Base-by-base conservation (phyloP, 352 stramenopile species). In the Phytopythium cucurbitacearum region DNA sequence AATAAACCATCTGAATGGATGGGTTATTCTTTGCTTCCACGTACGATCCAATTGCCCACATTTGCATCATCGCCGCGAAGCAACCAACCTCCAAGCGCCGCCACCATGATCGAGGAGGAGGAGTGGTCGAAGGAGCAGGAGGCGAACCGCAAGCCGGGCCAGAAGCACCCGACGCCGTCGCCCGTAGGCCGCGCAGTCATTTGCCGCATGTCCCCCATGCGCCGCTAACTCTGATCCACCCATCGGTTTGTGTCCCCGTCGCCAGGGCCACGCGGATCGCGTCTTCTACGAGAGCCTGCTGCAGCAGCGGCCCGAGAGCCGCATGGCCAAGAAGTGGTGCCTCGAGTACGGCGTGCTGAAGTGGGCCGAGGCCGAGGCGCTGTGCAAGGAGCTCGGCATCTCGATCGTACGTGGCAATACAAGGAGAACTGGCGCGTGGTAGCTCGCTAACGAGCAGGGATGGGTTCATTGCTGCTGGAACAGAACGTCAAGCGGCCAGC, bases 211-310 rank as follows among this genome's bases (percentile, higher is more conserved):
- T 50, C 28, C 40, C 21, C 5, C 11, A 16, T 13, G 3, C 37
- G 15, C 37, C 37, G 13, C 43, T 2, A 28, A 28, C 21, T 28
- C 21, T 28, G 21, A 28, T 59, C 2, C 49, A 33, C 12, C 12
- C 35, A 34, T 46, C 38, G 48, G 8, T 57, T 5, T 28, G 8
- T 50, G 7, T 41, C 12, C 55, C 3, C 32, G 5, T n/a, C 28
- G 21, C 5, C 66, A 94, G 75, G 87, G 85, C 50, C 92, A 88
- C 62, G 85, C 85, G 36, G 87, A 96, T 48, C 82, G 87, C 52
- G 87, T 96, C 11, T 96, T 96, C 65, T 96, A 96, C 60, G 87
- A 96, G 71, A 95, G 85, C 58, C 56, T 96, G 56, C 62, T 94
- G 53, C 78, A 90, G 49, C 87, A 96, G 67, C 79, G 82, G 11